Conservation (phyloP, 2,329 filamentous ascomycete genomes). For the Nigrograna mackinnonii region DNA sequence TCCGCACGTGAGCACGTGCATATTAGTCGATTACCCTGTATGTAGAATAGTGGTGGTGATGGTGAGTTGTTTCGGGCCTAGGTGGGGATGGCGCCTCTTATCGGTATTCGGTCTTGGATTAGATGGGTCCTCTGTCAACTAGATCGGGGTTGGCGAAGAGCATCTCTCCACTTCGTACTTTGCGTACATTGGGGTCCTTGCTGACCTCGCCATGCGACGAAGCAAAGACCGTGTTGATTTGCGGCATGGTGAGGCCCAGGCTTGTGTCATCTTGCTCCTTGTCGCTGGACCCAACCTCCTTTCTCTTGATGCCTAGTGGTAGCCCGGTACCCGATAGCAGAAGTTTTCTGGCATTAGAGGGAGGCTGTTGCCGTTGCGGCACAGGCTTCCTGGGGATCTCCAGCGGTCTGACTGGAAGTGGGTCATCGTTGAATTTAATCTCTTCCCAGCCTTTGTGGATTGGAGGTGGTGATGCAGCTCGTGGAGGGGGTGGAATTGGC, state of each 20-base stretch:
- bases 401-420: constrained; percentile 4
- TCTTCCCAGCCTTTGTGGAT: constrained; percentile 32
- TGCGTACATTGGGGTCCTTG: constrained; percentile 14
- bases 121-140: too few species aligned
- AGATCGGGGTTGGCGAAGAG: constrained; percentile 22
- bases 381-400: constrained; percentile 18
- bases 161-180: constrained; percentile 23
- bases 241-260: too few species aligned
- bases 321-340: constrained; percentile 18
- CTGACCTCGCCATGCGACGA: too few species aligned
- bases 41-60: neutral
- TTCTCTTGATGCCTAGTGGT: constrained; percentile 23
- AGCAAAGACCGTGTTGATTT: too few species aligned
- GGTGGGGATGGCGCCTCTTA: too few species aligned
- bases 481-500: constrained; percentile 3
- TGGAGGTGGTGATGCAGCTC: constrained; percentile 10
- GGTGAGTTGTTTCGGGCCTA: neutral
- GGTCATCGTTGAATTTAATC: constrained; percentile 21
- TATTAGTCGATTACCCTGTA: too few species aligned
- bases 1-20: too few species aligned
- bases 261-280: too few species aligned
- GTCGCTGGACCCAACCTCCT: constrained; percentile 7
- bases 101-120: neutral
- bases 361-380: constrained; percentile 18
- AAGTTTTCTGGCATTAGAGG: constrained; percentile 18